phyloP scores from a whole-genome alignment of 768 basidiomycete species.

The Hericium alpestre region DNA sequence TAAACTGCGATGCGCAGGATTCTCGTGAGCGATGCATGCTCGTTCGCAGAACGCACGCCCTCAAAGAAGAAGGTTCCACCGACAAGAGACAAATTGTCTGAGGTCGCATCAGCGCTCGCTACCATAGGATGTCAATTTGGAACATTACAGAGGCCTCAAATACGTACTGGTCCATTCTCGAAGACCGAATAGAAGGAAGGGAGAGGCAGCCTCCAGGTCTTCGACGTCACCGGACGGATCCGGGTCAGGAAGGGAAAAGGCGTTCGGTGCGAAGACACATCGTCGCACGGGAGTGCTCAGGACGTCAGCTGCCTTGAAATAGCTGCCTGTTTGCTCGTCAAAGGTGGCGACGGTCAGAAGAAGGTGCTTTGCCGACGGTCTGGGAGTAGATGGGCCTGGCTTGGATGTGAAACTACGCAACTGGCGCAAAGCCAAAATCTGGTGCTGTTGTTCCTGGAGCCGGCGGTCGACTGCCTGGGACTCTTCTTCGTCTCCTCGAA shows the following conservation, averaged over 20 bases:
- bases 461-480: not conserved
- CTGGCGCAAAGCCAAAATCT: slow-evolving; percentile 15
- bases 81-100: slow-evolving; percentile 29
- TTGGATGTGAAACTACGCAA: slow-evolving; percentile 19
- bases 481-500: not conserved
- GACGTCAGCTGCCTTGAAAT: slow-evolving; percentile 27
- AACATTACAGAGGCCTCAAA: not conserved
- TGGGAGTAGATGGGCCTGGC: slow-evolving; percentile 17
- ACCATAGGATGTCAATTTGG: not conserved
- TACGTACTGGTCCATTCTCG: slow-evolving; percentile 40
- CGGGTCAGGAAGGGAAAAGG: slow-evolving; percentile 28
- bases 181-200: slow-evolving; percentile 37
- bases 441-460: not conserved
- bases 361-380: slow-evolving; percentile 32
- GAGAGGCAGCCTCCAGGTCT: slow-evolving; percentile 11
- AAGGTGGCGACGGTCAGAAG: slow-evolving; percentile 36
- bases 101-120: slow-evolving; percentile 3
- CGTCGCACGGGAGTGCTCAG: slow-evolving; percentile 24
- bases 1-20: slow-evolving; percentile 45
- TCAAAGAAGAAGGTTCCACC: slow-evolving; percentile 54
- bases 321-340: slow-evolving; percentile 16
- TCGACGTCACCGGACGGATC: slow-evolving; percentile 11
- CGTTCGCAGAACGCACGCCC: slow-evolving; percentile 30
- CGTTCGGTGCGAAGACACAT: slow-evolving; percentile 35
- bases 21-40: slow-evolving; percentile 34